These are phyloP conservation scores for Tulasnella sp. DNA, from an alignment of 768 basidiomycete genomes.

Conservation along the genomic window DNA sequence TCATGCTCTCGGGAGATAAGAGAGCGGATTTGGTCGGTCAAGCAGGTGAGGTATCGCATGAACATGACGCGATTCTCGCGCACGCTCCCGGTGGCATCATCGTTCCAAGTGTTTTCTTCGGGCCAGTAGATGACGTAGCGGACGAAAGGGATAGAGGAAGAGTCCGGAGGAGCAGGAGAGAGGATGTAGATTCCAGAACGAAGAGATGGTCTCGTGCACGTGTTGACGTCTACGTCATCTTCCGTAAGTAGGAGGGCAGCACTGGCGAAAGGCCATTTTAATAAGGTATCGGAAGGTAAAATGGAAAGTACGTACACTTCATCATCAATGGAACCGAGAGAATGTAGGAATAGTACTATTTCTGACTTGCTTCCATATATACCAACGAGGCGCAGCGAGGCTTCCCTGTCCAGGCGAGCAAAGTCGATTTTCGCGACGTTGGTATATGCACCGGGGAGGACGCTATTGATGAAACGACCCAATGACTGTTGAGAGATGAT, in stretches of 20 bases:
- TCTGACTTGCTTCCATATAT: conserved; percentile 50
- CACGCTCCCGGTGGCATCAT: conserved; percentile 34
- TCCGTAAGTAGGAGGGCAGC: background rate
- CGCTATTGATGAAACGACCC: conserved; percentile 39
- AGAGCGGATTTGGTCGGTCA: conserved; percentile 47
- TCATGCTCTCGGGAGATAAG: conserved; percentile 47
- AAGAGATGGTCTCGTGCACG: background rate
- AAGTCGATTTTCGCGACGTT: conserved; percentile 53
- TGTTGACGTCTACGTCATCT: background rate
- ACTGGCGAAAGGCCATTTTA: background rate
- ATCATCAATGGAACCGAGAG: conserved; percentile 34
- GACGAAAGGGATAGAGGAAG: background rate
- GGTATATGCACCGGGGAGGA: conserved; percentile 45
- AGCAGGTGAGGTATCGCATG: conserved; percentile 55
- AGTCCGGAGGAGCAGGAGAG: background rate
- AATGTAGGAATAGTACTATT: conserved; percentile 41
- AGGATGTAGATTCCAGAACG: conserved; percentile 12
- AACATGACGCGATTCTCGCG: conserved; percentile 50
- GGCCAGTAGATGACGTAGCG: conserved; percentile 56
- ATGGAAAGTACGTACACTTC: conserved; percentile 33
- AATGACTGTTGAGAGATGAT: conserved; percentile 50
- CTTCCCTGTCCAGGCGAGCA: conserved; percentile 38
- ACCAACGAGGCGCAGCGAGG: conserved; percentile 44
- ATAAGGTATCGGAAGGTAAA: background rate
- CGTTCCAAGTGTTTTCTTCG: conserved; percentile 42